These are phyloP conservation scores for Avena sativa DNA, from an alignment of 176 grass and related monocot species.

Conservation along the genomic window DNA sequence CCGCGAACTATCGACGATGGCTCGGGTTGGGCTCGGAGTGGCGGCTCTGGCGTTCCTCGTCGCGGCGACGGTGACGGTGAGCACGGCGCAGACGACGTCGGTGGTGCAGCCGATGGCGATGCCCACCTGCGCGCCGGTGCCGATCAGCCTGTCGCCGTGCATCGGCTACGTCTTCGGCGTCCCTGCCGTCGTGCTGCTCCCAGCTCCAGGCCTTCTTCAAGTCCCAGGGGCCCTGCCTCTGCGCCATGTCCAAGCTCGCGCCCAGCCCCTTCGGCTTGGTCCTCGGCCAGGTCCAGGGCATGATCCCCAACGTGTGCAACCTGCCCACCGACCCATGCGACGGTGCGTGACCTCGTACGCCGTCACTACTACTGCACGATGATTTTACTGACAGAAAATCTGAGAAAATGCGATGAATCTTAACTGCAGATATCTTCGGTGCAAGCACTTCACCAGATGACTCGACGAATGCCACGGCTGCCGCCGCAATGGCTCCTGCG, in stretches of 20 bases:
- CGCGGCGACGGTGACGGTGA: background rate
- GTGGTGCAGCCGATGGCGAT: conserved; percentile 17
- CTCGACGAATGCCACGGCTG: background rate
- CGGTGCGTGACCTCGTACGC: conserved; percentile 33
- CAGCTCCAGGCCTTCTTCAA: conserved; percentile 54
- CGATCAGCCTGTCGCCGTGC: conserved; percentile 70
- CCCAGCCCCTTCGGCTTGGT: conserved; percentile 51
- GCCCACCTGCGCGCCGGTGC: conserved; percentile 52
- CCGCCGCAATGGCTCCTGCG: background rate
- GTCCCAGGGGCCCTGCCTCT: conserved; percentile 75
- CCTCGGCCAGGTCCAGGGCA: conserved; percentile 72
- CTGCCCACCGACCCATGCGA: conserved; percentile 69
- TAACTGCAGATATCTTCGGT: conserved; percentile 13
- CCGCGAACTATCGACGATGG: conserved; percentile 13
- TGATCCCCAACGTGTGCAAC: conserved; percentile 84
- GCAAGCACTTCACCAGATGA: background rate
- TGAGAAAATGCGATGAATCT: background rate
- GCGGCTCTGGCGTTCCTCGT: background rate
- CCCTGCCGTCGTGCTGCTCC: conserved; percentile 66
- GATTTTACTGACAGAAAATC: background rate
- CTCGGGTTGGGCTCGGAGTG: background rate
- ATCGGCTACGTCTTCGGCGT: conserved; percentile 68
- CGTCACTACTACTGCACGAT: background rate
- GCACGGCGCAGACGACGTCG: conserved; percentile 40
- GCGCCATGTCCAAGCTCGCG: conserved; percentile 59